Base-by-base conservation (phyloP, 768 basidiomycete species). In the Lactarius akahatsu region DNA sequence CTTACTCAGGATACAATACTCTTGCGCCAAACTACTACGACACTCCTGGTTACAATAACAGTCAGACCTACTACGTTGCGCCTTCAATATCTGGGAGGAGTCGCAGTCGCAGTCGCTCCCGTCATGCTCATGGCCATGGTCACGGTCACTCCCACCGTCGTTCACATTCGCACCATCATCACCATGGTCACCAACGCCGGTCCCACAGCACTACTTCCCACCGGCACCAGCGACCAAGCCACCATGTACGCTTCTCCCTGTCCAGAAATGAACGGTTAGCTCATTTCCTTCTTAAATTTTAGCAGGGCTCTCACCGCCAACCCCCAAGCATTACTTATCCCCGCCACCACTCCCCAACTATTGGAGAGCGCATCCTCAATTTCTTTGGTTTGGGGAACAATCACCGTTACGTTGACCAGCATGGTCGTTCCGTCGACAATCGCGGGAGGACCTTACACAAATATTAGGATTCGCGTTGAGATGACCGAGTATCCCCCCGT, bases 371-470 rank as follows among this genome's bases (percentile, higher is more conserved):
- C 64, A 66, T 81, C 50, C 78, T 77, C 59, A 63, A 72, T 34
- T 75, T 80, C 65, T 76, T 81, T 64, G 80, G 80, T 62, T 57
- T 77, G 2, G 72, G 68, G 71, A 59, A 54, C 69, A 67, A 63
- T 63, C 32, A 38, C 40, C 68, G 69, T 61, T 74, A 75, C 60
- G 34, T 85, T 59, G 86, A 87, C 75, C 75, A 81, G 69, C 75
- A 82, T 43, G 87, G 87, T 63, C 79, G 83, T 61, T 18, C 59
- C 10, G 47, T 52, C 4, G 64, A 68, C 43, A 32, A 38, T 60
- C 66, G 62, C 4, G 66, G 66, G 32, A 59, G 66, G 18, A 0
- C 62, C 0, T 16, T 40, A n/a, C 26, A 56, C 58, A 67, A 67
- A 32, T 63, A 63, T 23, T 58, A 55, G 60, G 54, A 62, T 59